Conservation (phyloP, 2,329 filamentous ascomycete species). For the Trichoderma asperellum region DNA sequence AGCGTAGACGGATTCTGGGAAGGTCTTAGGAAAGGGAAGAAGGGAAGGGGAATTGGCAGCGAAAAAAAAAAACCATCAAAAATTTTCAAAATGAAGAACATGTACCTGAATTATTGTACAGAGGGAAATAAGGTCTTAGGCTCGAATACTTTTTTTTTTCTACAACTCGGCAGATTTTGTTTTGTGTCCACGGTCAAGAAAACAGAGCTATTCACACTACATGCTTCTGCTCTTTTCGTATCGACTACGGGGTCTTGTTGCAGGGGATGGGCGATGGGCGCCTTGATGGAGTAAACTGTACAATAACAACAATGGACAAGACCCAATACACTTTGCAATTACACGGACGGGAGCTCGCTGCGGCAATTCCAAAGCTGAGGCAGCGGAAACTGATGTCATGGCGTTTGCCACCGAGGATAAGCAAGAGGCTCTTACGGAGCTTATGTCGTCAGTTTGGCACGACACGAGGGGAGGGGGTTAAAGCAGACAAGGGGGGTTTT, state of each 20-base stretch:
- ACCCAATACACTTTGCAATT: background rate
- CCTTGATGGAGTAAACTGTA: background rate
- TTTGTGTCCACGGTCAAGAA: slow-evolving; percentile 12
- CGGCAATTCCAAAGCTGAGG: background rate
- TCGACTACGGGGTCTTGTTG: background rate
- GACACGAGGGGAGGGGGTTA: background rate
- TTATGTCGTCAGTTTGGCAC: background rate
- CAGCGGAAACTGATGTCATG: background rate
- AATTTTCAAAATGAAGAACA: slow-evolving; percentile 9
- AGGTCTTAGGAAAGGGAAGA: background rate
- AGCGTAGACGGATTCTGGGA: slow-evolving; percentile 22
- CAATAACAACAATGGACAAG: background rate
- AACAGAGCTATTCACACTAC: slow-evolving; percentile 14
- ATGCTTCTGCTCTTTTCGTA: background rate
- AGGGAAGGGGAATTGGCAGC: background rate
- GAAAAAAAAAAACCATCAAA: slow-evolving; percentile 11
- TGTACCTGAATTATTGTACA: slow-evolving; percentile 12
- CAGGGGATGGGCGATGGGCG: background rate
- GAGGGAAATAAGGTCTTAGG: background rate
- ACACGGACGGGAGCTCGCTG: background rate
- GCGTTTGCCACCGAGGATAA: background rate
- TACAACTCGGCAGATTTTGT: background rate
- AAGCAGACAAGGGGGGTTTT: background rate
- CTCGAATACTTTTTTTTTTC: background rate
- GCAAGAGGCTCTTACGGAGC: background rate